phyloP scores from a whole-genome alignment of 2,329 filamentous ascomycete species.

The Tolypocladium album region DNA sequence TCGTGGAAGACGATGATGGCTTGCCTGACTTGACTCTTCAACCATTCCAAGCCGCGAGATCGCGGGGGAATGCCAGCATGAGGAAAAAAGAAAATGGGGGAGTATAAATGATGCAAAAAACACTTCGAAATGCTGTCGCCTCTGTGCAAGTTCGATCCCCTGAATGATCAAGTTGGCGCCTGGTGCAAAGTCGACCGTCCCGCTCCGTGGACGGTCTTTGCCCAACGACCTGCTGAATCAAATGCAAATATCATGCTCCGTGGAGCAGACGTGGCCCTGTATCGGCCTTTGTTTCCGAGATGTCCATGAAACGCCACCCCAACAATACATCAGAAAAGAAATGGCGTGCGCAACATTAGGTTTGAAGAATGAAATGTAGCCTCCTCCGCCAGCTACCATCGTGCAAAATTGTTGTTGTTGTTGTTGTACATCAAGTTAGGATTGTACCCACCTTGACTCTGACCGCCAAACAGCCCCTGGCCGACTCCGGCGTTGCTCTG shows the following conservation, averaged over 20 bases:
- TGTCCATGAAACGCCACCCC: constrained; percentile 17
- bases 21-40: constrained; percentile 41
- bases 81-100: constrained; percentile 5
- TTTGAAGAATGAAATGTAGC: constrained; percentile 12
- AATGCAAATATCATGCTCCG: constrained; percentile 18
- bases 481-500: constrained; percentile 74
- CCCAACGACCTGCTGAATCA: constrained; percentile 19
- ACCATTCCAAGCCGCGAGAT: constrained; percentile 3
- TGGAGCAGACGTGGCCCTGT: constrained; percentile 12
- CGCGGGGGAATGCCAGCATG: constrained; percentile 5
- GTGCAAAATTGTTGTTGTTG: constrained; percentile 54
- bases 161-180: constrained; percentile 17
- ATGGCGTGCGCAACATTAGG: constrained; percentile 7
- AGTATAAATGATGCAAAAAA: constrained; percentile 5
- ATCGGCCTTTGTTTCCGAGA: constrained; percentile 8
- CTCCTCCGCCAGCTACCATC: constrained; percentile 43
- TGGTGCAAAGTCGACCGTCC: constrained; percentile 16
- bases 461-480: constrained; percentile 82
- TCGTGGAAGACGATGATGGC: constrained; percentile 61
- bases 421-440: constrained; percentile 73
- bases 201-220: constrained; percentile 14
- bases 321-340: constrained; percentile 8
- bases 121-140: constrained; percentile 6
- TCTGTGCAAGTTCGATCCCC: constrained; percentile 10
- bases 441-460: constrained; percentile 92